Evolutionary conservation across 306 rosid species (phyloP).

Genomic region (Cotoneaster glaucophyllus): DNA sequence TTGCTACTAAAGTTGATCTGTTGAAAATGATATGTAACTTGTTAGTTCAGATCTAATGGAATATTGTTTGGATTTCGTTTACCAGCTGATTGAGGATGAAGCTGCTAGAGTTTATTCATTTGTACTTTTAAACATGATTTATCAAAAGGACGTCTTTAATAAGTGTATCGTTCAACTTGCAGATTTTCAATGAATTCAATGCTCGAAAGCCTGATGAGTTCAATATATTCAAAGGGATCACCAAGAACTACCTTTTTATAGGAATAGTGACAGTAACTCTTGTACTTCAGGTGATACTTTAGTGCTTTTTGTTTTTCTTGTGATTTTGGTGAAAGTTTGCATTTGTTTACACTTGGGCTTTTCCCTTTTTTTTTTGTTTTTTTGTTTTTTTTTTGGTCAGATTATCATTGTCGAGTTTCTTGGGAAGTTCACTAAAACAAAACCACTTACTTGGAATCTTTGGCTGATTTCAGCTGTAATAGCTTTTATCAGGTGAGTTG

Average conservation of each 20-base stretch:
- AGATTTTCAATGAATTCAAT: slow-evolving; percentile 87
- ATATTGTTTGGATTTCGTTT: background rate
- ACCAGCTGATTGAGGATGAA: background rate
- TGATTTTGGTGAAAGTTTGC: background rate
- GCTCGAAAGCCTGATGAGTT: slow-evolving; percentile 81
- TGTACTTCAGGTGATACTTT: slow-evolving; percentile 64
- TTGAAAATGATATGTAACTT: background rate
- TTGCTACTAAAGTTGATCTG: background rate
- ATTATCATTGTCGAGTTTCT: slow-evolving; percentile 66
- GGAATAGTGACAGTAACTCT: slow-evolving; percentile 66
- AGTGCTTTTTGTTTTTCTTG: background rate
- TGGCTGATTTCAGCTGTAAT: slow-evolving; percentile 70
- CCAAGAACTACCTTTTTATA: slow-evolving; percentile 62
- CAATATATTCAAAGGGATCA: slow-evolving; percentile 71
- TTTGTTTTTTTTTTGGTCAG: slow-evolving; percentile 21
- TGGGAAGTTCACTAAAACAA: slow-evolving; percentile 68
- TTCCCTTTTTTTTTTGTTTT: background rate
- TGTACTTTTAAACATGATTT: background rate
- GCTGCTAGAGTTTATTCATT: background rate
- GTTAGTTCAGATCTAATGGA: background rate
- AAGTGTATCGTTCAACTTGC: slow-evolving; percentile 8
- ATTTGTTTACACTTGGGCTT: background rate
- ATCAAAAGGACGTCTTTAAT: background rate
- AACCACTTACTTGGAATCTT: slow-evolving; percentile 59
- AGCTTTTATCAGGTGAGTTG: slow-evolving; percentile 60